Evolutionary conservation across 2,329 filamentous ascomycete genomes (phyloP).

Genomic region (Ophiosphaerella herpotricha): DNA sequence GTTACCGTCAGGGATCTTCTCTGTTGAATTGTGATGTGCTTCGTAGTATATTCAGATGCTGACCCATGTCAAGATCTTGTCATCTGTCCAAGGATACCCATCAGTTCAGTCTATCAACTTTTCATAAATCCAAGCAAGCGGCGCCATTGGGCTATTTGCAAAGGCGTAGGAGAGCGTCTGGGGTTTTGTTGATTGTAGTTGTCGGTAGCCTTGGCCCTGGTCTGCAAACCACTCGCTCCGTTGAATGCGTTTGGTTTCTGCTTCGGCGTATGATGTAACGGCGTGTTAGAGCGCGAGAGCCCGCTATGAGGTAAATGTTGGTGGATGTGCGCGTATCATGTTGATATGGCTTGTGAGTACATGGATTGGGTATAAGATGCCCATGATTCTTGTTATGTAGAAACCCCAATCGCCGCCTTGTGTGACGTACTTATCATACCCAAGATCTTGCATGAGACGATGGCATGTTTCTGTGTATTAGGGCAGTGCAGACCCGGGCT

Average conservation of each 20-base stretch:
- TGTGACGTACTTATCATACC: constrained; percentile 62
- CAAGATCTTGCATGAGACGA: constrained; percentile 70
- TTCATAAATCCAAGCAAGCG: constrained; percentile 80
- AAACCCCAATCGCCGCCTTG: constrained; percentile 75
- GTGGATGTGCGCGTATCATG: constrained; percentile 53
- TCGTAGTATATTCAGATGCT: constrained; percentile 81
- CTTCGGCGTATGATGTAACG: constrained; percentile 57
- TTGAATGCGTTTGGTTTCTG: constrained; percentile 58
- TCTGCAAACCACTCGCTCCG: constrained; percentile 62
- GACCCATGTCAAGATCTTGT: constrained; percentile 77
- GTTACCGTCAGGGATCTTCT: constrained; percentile 33
- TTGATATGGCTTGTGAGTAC: constrained; percentile 68
- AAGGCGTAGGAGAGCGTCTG: constrained; percentile 73
- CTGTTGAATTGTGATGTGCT: constrained; percentile 49
- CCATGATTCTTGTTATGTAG: constrained; percentile 66
- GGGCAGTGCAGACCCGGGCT: constrained; percentile 61
- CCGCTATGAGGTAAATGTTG: constrained; percentile 55
- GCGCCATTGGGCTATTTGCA: constrained; percentile 69
- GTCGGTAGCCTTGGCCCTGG: constrained; percentile 64
- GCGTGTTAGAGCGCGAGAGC: constrained; percentile 62
- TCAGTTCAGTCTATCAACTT: constrained; percentile 81
- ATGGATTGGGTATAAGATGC: constrained; percentile 61
- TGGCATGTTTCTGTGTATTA: constrained; percentile 69
- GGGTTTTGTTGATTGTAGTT: constrained; percentile 68
- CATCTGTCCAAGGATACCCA: constrained; percentile 71